Evolutionary conservation across 257 asterid species (phyloP), one percentile per base, ranked within the genome.

Genomic region (Gentiana macrophylla): DNA sequence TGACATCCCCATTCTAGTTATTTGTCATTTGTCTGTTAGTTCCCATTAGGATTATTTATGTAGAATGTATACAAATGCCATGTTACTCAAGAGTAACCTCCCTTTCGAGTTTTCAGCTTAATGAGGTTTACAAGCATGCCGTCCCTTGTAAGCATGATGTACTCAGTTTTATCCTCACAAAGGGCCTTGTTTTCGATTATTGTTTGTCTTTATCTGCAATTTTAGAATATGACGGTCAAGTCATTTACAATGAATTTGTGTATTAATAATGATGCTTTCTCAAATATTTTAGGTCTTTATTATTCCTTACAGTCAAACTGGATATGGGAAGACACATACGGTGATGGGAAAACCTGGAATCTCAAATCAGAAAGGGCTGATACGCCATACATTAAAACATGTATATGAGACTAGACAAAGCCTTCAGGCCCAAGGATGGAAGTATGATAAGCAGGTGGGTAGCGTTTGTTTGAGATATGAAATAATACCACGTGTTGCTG

Each of bases 271-370:
- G 53, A 7, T 9, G 45, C 52, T 45, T 24, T 3, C 37, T 33
- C 33, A 50, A 58, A 37, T 56, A 33, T 24, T 61, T 57, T 80
- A 92, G 98, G 98, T 92, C 32, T 88, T 94, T 52, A 92, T 88
- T 43, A 88, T 92, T 79, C 97, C 99, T 6, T 92, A 92, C 35
- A 97, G 97, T 55, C 99, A 92, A 72, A 88, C 99, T 37, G 97
- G 99, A 54, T 92, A 95, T 24, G 24, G 24, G 24, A 24, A 24
- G 24, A 24, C 24, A 24, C 24, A 24, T 24, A 24, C 24, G 24
- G 12, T 92, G 99, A 92, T 92, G 99, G 95, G 99, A 5, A 85
- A 74, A 60, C 84, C 94, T 8, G 85, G 83, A 52, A 60, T 47
- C 45, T 57, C 63, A 7, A 86, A 86, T 59, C 86, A 81, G 67